A percentile compares a stretch with the other conserved stretches of the same genome.
Evolutionary conservation across 2,329 filamentous ascomycete genomes (phyloP).

Genomic region (Curvularia sp.): DNA sequence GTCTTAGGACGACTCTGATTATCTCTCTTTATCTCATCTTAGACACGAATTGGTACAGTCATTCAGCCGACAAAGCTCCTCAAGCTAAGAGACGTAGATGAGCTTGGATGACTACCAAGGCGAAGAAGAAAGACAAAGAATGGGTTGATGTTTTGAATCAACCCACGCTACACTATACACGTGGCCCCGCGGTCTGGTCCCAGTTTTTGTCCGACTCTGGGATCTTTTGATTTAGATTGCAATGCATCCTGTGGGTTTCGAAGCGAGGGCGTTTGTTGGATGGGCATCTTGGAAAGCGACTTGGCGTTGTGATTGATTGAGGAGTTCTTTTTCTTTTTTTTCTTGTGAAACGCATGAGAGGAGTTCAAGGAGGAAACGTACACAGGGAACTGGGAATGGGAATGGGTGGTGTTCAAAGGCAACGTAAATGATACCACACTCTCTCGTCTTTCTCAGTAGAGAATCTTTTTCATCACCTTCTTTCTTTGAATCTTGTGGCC

Average conservation of each 20-base stretch:
- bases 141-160: neutral
- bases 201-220: neutral
- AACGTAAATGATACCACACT: neutral
- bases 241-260: constrained; percentile 9
- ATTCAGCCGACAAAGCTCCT: constrained; percentile 14
- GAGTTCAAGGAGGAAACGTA: constrained; percentile 1
- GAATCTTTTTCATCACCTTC: neutral
- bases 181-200: constrained; percentile 2
- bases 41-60: constrained; percentile 21
- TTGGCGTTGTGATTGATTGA: neutral
- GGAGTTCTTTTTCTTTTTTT: neutral
- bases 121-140: neutral
- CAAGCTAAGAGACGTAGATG: constrained; percentile 1
- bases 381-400: neutral
- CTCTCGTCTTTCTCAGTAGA: neutral
- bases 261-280: constrained; percentile 11
- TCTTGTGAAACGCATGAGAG: constrained; percentile 2
- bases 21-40: constrained; percentile 15
- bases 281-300: neutral
- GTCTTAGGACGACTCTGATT: constrained; percentile 30
- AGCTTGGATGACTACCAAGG: neutral
- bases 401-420: neutral
- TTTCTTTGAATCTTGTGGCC: neutral
- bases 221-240: constrained; percentile 4
- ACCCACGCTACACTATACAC: constrained; percentile 2